Conservation (phyloP, 495 filamentous ascomycete genomes). For the Penicillium canariense region DNA sequence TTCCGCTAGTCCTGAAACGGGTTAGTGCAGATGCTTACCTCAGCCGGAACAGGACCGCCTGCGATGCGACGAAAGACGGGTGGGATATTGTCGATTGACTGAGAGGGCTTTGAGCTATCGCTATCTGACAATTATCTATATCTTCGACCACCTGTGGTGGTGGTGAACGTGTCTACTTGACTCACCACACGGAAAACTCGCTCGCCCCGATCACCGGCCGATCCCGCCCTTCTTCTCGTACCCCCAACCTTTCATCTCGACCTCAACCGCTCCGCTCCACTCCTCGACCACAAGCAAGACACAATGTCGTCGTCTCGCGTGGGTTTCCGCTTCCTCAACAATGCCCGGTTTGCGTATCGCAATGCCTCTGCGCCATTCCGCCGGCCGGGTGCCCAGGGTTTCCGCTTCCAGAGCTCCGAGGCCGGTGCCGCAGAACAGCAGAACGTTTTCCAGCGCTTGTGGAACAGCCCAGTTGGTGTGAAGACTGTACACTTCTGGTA, state of each 20-base stretch:
- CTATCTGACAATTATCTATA: background rate
- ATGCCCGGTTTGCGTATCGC: slow-evolving; percentile 53
- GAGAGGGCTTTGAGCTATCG: background rate
- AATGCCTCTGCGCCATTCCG: slow-evolving; percentile 51
- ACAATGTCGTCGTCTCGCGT: slow-evolving; percentile 49
- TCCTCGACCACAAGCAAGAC: slow-evolving; percentile 20
- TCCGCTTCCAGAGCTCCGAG: slow-evolving; percentile 66
- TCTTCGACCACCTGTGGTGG: slow-evolving; percentile 1
- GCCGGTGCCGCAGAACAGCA: slow-evolving; percentile 51
- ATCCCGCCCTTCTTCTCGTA: slow-evolving; percentile 24
- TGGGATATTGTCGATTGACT: background rate
- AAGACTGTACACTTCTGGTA: slow-evolving; percentile 99
- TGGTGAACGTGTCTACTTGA: background rate
- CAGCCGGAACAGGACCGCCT: slow-evolving; percentile 31
- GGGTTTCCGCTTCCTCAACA: slow-evolving; percentile 50
- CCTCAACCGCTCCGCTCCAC: slow-evolving; percentile 17
- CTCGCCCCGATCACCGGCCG: slow-evolving; percentile 25
- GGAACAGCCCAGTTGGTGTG: slow-evolving; percentile 81
- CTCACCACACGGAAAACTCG: slow-evolving; percentile 22
- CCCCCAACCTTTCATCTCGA: slow-evolving; percentile 15
- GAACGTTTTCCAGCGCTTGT: slow-evolving; percentile 67
- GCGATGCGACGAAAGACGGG: background rate
- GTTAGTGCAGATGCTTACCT: slow-evolving; percentile 30
- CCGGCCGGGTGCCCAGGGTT: slow-evolving; percentile 50
- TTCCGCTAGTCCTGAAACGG: slow-evolving; percentile 16